Conservation (phyloP, 805 yeast genomes). For the Yarrowia divulgata region DNA sequence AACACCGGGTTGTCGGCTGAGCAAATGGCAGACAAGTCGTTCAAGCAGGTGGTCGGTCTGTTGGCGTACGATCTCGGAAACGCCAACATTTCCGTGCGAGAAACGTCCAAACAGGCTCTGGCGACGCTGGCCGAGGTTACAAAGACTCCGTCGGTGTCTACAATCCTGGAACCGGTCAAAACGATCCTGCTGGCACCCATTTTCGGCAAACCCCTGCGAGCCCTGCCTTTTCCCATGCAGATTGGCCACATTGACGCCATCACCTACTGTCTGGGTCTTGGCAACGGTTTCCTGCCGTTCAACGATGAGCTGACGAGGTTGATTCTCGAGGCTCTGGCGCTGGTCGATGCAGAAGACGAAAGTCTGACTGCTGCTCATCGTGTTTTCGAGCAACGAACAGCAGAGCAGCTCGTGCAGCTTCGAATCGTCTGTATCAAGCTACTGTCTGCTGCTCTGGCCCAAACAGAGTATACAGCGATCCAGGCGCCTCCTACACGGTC, state of each 20-base stretch:
- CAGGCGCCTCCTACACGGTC: slow-evolving; percentile 70
- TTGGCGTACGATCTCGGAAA: slow-evolving; percentile 92
- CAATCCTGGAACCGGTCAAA: slow-evolving; percentile 82
- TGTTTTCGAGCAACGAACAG: slow-evolving; percentile 82
- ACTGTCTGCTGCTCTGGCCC: slow-evolving; percentile 80
- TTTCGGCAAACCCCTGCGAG: slow-evolving; percentile 95
- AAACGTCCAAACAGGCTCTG: slow-evolving; percentile 77
- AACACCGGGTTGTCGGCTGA: slow-evolving; percentile 67
- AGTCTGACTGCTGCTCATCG: slow-evolving; percentile 88
- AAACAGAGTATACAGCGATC: slow-evolving; percentile 80
- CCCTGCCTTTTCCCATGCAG: slow-evolving; percentile 98
- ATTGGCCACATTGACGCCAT: slow-evolving; percentile 98
- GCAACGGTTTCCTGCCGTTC: slow-evolving; percentile 80
- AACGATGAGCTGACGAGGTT: slow-evolving; percentile 88
- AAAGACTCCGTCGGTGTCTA: slow-evolving; percentile 65
- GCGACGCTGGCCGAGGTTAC: slow-evolving; percentile 73
- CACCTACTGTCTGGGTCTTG: slow-evolving; percentile 84
- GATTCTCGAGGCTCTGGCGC: slow-evolving; percentile 85
- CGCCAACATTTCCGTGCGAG: slow-evolving; percentile 81
- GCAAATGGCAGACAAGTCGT: slow-evolving; percentile 71
- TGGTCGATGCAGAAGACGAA: slow-evolving; percentile 98
- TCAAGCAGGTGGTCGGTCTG: slow-evolving; percentile 84
- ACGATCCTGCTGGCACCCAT: slow-evolving; percentile 86
- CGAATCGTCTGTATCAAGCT: slow-evolving; percentile 89
- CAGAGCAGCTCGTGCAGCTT: slow-evolving; percentile 84